Evolutionary conservation across 768 basidiomycete genomes (phyloP).

Genomic region (Amanita fuliginea): DNA sequence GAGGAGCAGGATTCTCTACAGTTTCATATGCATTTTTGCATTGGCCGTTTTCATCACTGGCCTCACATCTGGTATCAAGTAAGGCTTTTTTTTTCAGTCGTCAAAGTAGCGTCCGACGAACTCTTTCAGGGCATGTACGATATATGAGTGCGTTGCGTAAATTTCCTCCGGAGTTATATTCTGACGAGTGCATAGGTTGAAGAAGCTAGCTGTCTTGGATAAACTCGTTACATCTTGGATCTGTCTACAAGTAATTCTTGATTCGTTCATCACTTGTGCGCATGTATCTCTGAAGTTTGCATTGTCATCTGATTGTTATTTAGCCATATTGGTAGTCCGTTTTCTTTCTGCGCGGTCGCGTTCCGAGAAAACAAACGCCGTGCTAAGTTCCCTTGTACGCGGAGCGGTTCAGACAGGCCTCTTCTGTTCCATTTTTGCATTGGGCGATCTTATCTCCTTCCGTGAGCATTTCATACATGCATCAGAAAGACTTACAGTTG

Average conservation of each 20-base stretch:
- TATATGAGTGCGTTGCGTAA: background rate
- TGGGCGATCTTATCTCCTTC: conserved; percentile 7
- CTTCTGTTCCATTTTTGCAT: conserved; percentile 8
- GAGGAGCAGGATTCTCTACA: background rate
- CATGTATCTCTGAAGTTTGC: background rate
- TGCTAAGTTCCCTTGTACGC: conserved; percentile 8
- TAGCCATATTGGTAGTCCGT: conserved; percentile 2
- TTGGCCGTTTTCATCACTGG: background rate
- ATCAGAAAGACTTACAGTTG: background rate
- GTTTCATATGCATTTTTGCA: background rate
- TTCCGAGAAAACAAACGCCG: conserved; percentile 2
- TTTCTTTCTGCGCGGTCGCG: conserved; percentile 4
- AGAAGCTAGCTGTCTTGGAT: background rate
- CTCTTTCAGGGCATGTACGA: background rate
- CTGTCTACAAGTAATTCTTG: conserved; percentile 4
- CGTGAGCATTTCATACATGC: background rate
- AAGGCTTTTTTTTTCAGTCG: background rate
- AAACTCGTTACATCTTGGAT: conserved; percentile 7
- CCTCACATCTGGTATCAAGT: conserved; percentile 1
- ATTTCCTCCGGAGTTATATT: no score
- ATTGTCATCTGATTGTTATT: background rate
- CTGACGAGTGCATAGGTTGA: no score
- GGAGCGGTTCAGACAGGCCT: conserved; percentile 8
- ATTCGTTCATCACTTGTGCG: conserved; percentile 7
- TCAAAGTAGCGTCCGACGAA: background rate